Percentiles rank a stretch among this genome's conserved stretches.
phyloP scores from a whole-genome alignment of 2,329 filamentous ascomycete genomes.

The Xylariaceae sp. region DNA sequence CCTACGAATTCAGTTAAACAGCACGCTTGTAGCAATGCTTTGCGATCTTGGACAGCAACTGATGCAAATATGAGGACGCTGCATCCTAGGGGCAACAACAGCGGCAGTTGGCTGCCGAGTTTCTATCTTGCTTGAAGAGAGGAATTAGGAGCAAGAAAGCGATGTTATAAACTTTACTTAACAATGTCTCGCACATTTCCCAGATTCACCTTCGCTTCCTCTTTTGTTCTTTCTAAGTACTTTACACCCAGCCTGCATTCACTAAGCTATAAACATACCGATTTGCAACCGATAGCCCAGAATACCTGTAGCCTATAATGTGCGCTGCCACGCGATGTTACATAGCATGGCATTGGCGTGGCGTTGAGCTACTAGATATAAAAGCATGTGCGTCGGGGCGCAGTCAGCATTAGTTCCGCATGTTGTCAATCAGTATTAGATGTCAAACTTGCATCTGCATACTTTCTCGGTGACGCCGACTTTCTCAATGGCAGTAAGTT shows the following conservation, averaged over 20 bases:
- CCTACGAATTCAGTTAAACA: too few species aligned
- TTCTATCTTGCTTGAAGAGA: neutral
- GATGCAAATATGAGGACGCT: neutral
- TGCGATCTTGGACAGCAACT: neutral
- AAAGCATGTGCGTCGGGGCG: neutral
- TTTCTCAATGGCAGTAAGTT: too few species aligned
- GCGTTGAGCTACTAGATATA: neutral
- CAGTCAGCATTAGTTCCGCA: constrained; percentile 38
- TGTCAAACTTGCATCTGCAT: constrained; percentile 20
- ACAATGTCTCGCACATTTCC: neutral
- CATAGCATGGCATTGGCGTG: too few species aligned
- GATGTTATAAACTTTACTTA: neutral
- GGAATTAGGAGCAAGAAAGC: too few species aligned
- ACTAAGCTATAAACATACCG: neutral
- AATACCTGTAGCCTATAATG: neutral
- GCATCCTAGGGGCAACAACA: too few species aligned
- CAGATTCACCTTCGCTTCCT: neutral
- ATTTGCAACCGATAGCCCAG: neutral
- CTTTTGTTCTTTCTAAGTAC: neutral
- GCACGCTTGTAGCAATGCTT: neutral
- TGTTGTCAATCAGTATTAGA: neutral
- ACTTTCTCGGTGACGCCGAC: constrained; percentile 32
- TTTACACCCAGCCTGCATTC: neutral
- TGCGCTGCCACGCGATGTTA: neutral
- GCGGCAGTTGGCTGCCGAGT: too few species aligned